Base-by-base conservation (phyloP, 768 basidiomycete species). In the Auriscalpium vulgare region DNA sequence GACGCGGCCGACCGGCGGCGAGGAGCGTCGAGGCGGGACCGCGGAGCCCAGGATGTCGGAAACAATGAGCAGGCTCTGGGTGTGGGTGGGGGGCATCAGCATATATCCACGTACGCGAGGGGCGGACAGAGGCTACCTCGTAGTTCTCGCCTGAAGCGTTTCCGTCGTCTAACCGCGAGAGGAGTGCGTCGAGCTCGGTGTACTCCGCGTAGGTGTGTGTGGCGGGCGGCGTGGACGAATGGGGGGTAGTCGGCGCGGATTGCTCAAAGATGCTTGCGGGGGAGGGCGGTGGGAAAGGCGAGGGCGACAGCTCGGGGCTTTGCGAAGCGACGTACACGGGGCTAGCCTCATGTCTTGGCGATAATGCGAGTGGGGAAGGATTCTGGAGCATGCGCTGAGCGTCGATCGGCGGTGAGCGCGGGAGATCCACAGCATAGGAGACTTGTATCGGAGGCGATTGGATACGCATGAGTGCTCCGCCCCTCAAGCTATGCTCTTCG, bases 211-310 rank as follows among this genome's bases (percentile, higher is more conserved):
- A 60, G 34, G 50, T 50, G 10, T 17, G 10, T 21, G 17, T 6
- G 17, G 36, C n/a, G 9, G 37, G 40, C 37, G 37, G 29, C 44
- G 60, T 37, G 34, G 38, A n/a, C 37, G 36, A 8, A 37, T 48
- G 36, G 50, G 35, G 29, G 1, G 53, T 53, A 10, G 35, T 10
- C 16, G 54, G 21, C 35, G 52, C 23, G 17, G 38, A 19, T 50
- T 45, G 35, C 54, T 60, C 59, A 10, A 53, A 60, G 16, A 56
- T 58, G 13, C 59, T 60, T 19, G 57, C 56, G 0, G 59, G 59
- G 2, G 59, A 60, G 10, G 59, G 50, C 14, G 40, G 47, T 11
- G 23, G 47, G 7, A 48, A 19, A n/a, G 23, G 47, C 3, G 14
- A 13, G 14, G 47, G 23, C 16, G 13, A 13, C 14, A 19, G 47